Conservation (phyloP, 2,329 filamentous ascomycete genomes). For the Fusarium burgessii region DNA sequence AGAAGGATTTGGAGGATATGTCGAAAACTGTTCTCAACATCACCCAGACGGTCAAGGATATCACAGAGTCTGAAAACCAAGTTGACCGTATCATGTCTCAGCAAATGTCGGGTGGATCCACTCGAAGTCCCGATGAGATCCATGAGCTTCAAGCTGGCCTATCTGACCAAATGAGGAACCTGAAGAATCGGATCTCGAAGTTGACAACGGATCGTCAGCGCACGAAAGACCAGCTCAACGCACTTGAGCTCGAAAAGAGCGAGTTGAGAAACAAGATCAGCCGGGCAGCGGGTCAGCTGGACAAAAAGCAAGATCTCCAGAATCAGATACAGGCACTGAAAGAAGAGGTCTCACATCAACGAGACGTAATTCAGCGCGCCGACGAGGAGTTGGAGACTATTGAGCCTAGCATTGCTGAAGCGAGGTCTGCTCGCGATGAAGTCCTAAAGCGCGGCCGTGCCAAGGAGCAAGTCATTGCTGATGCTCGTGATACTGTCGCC, state of each 20-base stretch:
- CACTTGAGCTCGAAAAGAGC: conserved; percentile 80
- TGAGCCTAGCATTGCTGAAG: conserved; percentile 79
- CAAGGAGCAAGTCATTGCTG: conserved; percentile 78
- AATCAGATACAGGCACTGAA: conserved; percentile 80
- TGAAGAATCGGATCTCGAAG: conserved; percentile 74
- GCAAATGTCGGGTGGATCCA: conserved; percentile 74
- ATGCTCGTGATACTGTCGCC: conserved; percentile 77
- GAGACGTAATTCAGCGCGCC: conserved; percentile 74
- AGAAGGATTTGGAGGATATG: conserved; percentile 80
- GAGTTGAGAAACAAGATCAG: conserved; percentile 80
- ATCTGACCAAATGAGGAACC: conserved; percentile 73
- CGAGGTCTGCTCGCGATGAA: conserved; percentile 82
- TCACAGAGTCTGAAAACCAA: conserved; percentile 76
- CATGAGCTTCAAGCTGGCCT: conserved; percentile 78
- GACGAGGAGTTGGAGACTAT: conserved; percentile 82
- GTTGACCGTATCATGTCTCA: conserved; percentile 81
- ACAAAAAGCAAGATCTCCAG: conserved; percentile 80
- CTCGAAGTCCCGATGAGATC: conserved; percentile 84
- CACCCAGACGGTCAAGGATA: conserved; percentile 76
- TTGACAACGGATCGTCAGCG: conserved; percentile 78
- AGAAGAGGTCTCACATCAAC: conserved; percentile 74
- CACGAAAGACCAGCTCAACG: conserved; percentile 73
- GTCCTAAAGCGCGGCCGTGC: conserved; percentile 76
- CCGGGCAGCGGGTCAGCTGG: conserved; percentile 77
- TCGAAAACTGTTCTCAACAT: conserved; percentile 83